These are phyloP conservation scores for Beta macrorhiza DNA, from an alignment of 179 eudicot genomes.

Conservation along the genomic window DNA sequence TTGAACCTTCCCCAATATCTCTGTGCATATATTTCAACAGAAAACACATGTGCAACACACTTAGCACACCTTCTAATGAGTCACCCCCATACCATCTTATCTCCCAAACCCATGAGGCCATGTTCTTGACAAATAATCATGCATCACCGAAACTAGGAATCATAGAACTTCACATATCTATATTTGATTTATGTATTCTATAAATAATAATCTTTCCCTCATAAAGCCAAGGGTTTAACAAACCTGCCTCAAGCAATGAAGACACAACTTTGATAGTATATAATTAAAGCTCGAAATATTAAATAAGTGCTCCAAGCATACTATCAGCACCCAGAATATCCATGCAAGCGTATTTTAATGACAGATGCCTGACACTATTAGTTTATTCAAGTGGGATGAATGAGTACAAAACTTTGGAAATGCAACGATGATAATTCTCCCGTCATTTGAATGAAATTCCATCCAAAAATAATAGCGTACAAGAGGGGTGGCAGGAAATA, in stretches of 20 bases:
- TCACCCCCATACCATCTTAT: background rate
- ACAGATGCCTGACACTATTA: background rate
- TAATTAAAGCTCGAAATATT: background rate
- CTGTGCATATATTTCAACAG: background rate
- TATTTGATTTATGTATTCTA: background rate
- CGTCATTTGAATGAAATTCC: too few relatives aligned
- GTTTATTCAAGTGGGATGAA: background rate
- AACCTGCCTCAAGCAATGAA: background rate
- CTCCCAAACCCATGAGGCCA: background rate
- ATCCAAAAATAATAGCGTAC: too few relatives aligned
- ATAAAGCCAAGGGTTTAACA: too few relatives aligned
- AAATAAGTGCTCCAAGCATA: background rate
- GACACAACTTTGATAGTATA: background rate
- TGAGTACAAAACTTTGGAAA: background rate
- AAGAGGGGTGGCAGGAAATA: background rate
- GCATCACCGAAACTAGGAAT: background rate
- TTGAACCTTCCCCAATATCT: background rate
- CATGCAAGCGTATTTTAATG: background rate
- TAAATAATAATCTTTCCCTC: background rate
- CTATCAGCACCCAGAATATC: background rate
- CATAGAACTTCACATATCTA: too few relatives aligned
- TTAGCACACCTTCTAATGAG: background rate
- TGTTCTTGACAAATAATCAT: background rate
- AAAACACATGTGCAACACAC: background rate
- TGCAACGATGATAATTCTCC: too few relatives aligned